Percentiles rank a stretch among this genome's conserved stretches.
Conservation (phyloP, 139 green algal genomes). For the Picochlorum sp. region DNA sequence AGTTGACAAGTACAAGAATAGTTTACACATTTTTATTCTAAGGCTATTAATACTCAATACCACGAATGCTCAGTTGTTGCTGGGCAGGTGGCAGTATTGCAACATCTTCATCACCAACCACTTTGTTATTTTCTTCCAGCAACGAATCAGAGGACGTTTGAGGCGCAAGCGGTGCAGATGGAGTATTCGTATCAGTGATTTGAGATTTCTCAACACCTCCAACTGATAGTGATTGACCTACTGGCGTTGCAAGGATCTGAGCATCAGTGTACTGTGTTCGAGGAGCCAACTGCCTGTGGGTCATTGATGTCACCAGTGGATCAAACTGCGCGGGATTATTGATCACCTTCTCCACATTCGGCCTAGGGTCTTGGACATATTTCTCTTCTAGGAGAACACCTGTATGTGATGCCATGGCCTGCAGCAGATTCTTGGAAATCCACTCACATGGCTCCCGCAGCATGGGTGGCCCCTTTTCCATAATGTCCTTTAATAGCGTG, state of each 20-base stretch:
- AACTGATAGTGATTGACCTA: too few relatives aligned
- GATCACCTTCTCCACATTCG: slow-evolving; percentile 20
- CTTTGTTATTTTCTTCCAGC: neutral
- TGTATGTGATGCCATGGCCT: slow-evolving; percentile 17
- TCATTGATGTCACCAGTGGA: slow-evolving; percentile 15
- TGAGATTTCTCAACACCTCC: too few relatives aligned
- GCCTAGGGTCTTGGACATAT: slow-evolving; percentile 27
- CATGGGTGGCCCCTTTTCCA: neutral
- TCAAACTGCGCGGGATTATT: slow-evolving; percentile 10
- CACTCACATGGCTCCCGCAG: slow-evolving; percentile 3
- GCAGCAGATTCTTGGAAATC: slow-evolving; percentile 18
- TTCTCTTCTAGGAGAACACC: slow-evolving; percentile 16
- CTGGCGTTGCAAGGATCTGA: too few relatives aligned
- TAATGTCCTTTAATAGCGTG: slow-evolving; percentile 18
- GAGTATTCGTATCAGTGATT: too few relatives aligned
- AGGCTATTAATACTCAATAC: slow-evolving; percentile 3
- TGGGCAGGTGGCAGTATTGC: slow-evolving; percentile 8
- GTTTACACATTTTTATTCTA: neutral
- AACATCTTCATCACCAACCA: neutral
- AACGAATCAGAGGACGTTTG: neutral
- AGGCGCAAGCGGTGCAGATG: too few relatives aligned
- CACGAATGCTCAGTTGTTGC: slow-evolving; percentile 4
- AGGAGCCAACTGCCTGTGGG: slow-evolving; percentile 1
- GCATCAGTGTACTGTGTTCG: neutral
- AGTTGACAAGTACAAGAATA: neutral